These are phyloP conservation scores for Macrophomina pseudophaseolina DNA, from an alignment of 2,329 filamentous ascomycete genomes.

Conservation along the genomic window DNA sequence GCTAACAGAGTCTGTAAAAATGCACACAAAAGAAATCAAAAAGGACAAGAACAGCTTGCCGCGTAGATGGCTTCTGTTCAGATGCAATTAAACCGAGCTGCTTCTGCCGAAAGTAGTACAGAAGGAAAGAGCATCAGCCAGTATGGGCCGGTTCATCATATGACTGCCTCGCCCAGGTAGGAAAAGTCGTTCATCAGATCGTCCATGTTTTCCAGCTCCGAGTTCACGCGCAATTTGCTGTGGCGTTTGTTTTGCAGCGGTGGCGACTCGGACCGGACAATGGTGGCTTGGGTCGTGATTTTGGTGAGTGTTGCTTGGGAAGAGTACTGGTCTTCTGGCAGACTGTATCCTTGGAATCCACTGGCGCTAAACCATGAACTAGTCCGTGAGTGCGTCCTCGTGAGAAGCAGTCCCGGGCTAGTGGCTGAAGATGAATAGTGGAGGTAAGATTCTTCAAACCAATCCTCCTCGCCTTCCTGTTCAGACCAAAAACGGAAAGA, in stretches of 20 bases:
- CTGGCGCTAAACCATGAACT: constrained; percentile 13
- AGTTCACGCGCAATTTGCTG: neutral
- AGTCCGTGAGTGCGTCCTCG: neutral
- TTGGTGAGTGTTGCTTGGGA: constrained; percentile 39
- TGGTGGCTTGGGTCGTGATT: constrained; percentile 14
- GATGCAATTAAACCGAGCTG: neutral
- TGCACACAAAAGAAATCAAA: neutral
- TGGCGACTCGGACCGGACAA: constrained; percentile 9
- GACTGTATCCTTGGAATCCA: constrained; percentile 41
- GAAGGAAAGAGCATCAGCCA: neutral
- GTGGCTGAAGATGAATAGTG: neutral
- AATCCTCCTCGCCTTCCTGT: neutral
- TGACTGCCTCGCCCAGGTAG: constrained; percentile 17
- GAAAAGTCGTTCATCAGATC: constrained; percentile 22
- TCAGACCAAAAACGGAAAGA: constrained; percentile 14
- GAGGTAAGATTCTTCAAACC: neutral
- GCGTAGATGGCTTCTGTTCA: neutral
- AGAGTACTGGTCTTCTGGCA: constrained; percentile 36
- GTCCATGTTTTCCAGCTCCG: constrained; percentile 14
- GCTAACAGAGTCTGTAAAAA: neutral
- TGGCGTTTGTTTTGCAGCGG: neutral
- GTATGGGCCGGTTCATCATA: neutral
- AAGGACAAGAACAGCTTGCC: neutral
- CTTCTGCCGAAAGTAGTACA: neutral
- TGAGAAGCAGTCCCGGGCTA: constrained; percentile 6